These are phyloP conservation scores for Ajuga reptans DNA, from an alignment of 305 asterid species.

Conservation along the genomic window DNA sequence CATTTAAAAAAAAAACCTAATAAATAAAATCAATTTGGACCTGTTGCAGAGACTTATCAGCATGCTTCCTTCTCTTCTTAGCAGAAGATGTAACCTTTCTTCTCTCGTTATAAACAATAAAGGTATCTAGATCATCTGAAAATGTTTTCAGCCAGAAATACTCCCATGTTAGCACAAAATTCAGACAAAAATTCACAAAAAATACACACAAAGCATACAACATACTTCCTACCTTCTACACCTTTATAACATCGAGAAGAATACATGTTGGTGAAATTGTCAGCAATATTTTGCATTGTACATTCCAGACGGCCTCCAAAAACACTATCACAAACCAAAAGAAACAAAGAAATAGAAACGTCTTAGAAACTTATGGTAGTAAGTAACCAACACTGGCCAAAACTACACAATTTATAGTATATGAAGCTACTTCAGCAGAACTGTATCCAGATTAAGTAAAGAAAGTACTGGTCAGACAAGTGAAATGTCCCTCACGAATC, in stretches of 20 bases:
- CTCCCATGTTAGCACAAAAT: constrained; percentile 19
- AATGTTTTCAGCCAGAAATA: constrained; percentile 13
- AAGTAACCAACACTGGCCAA: constrained; percentile 9
- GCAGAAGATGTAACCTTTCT: constrained; percentile 96
- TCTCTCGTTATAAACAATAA: constrained; percentile 73
- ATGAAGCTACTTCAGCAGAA: constrained; percentile 3
- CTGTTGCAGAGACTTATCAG: constrained; percentile 77
- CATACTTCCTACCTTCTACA: constrained; percentile 50
- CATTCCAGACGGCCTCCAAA: constrained; percentile 96
- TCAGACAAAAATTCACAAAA: constrained; percentile 10
- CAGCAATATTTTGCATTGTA: constrained; percentile 98
- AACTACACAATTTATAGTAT: not conserved
- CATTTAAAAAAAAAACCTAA: not conserved
- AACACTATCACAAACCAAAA: constrained; percentile 45
- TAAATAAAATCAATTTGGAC: constrained; percentile 33
- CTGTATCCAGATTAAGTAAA: not conserved
- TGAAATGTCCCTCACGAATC: constrained; percentile 6
- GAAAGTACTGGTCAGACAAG: constrained; percentile 9
- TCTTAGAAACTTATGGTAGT: not conserved
- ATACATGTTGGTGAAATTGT: constrained; percentile 53
- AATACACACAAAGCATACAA: not conserved
- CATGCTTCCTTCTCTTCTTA: constrained; percentile 72
- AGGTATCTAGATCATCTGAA: constrained; percentile 83
- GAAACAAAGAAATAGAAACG: not conserved
- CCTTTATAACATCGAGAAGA: constrained; percentile 64